Percentiles rank a stretch among this genome's conserved stretches.
Conservation (phyloP, 148 eudicot species). For the Camellia sinensis region DNA sequence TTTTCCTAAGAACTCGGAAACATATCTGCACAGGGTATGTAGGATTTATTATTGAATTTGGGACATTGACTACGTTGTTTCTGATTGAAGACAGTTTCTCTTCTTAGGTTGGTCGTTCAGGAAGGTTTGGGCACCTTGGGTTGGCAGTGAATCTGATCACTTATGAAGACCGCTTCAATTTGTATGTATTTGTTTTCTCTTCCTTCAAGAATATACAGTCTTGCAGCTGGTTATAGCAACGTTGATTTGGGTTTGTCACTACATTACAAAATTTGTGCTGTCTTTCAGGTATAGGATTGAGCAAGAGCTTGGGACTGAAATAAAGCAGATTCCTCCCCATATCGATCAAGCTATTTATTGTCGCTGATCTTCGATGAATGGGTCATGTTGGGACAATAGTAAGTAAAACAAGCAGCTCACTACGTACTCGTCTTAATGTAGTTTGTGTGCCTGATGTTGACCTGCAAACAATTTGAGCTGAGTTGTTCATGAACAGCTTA, state of each 20-base stretch:
- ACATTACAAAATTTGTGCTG: background rate
- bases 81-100: background rate
- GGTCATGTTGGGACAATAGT: background rate
- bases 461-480: background rate
- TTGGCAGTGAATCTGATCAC: conserved; percentile 85
- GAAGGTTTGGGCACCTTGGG: conserved; percentile 89
- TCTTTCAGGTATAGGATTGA: conserved; percentile 70
- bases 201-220: background rate
- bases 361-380: conserved; percentile 27
- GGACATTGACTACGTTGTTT: background rate
- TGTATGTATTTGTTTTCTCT: conserved; percentile 36
- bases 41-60: background rate
- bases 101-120: conserved; percentile 78
- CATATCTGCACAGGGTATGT: conserved; percentile 84
- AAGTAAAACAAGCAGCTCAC: background rate
- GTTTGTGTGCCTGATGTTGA: background rate
- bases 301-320: conserved; percentile 87
- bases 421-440: background rate
- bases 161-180: conserved; percentile 77
- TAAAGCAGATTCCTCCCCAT: conserved; percentile 75
- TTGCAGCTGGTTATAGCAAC: background rate
- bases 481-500: no score
- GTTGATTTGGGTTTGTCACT: background rate
- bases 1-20: conserved; percentile 77
- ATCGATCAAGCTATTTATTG: conserved; percentile 76